These are phyloP conservation scores for Aspergillus piperis DNA, from an alignment of 2,329 filamentous ascomycete species.

Conservation along the genomic window DNA sequence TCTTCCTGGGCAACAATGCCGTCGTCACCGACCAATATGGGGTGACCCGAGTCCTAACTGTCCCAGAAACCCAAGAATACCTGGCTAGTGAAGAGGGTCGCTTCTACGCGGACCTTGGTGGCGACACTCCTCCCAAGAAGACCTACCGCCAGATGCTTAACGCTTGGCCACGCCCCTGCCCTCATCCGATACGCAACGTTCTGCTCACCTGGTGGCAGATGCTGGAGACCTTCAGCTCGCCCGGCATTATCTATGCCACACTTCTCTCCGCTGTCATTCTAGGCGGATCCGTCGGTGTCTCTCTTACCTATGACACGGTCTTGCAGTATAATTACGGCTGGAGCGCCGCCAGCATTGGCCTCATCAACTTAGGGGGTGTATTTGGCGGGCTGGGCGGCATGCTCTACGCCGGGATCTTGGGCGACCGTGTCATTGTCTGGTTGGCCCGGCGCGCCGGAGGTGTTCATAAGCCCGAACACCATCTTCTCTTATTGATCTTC, in stretches of 20 bases:
- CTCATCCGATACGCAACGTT: conserved; percentile 14
- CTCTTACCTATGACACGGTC: conserved; percentile 42
- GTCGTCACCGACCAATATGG: conserved; percentile 45
- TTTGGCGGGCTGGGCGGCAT: conserved; percentile 32
- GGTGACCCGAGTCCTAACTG: conserved; percentile 38
- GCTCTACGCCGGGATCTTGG: conserved; percentile 29
- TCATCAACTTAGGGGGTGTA: conserved; percentile 30
- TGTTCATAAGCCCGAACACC: conserved; percentile 39
- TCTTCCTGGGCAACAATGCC: conserved; percentile 37
- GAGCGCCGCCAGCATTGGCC: conserved; percentile 27
- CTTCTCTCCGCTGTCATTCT: conserved; percentile 41
- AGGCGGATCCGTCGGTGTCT: conserved; percentile 41
- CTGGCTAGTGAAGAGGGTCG: background rate
- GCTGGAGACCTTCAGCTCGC: conserved; percentile 32
- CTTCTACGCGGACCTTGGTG: background rate
- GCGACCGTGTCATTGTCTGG: conserved; percentile 26
- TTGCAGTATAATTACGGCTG: conserved; percentile 38
- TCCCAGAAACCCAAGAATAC: conserved; percentile 29
- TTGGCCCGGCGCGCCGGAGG: conserved; percentile 37
- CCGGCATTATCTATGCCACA: conserved; percentile 43
- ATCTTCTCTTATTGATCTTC: conserved; percentile 35
- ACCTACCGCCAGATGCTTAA: conserved; percentile 33
- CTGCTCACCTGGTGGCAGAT: conserved; percentile 24
- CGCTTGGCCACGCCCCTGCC: conserved; percentile 25
- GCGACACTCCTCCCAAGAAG: conserved; percentile 5